These are phyloP conservation scores for Pochonia chlamydosporia DNA, from an alignment of 2,329 filamentous ascomycete genomes.

Conservation along the genomic window DNA sequence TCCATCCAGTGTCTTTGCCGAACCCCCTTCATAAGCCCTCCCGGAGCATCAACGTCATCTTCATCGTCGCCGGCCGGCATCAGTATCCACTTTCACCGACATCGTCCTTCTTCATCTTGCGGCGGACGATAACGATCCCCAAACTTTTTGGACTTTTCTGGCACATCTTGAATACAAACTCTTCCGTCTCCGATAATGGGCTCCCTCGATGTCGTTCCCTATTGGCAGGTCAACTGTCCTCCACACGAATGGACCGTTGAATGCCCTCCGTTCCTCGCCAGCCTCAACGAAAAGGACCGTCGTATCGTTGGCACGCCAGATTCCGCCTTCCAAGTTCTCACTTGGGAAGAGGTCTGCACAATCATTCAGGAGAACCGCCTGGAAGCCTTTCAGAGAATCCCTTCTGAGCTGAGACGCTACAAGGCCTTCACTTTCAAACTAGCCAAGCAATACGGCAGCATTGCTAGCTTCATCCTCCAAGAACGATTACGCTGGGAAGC, in stretches of 20 bases:
- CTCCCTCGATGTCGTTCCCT: constrained; percentile 40
- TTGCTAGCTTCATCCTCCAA: constrained; percentile 69
- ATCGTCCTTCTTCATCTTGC: neutral
- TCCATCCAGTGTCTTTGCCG: too few relatives aligned
- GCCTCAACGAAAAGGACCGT: constrained; percentile 61
- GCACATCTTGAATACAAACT: neutral
- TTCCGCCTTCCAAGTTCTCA: constrained; percentile 51
- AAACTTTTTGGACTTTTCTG: too few relatives aligned
- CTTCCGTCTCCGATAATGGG: constrained; percentile 26
- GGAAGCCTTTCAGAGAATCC: constrained; percentile 69
- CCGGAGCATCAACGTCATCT: neutral
- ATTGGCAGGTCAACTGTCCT: constrained; percentile 81
- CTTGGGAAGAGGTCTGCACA: constrained; percentile 64
- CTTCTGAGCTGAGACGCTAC: constrained; percentile 74
- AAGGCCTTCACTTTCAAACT: constrained; percentile 62
- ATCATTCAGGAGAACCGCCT: constrained; percentile 63
- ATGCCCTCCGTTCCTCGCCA: constrained; percentile 66
- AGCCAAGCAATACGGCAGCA: constrained; percentile 62
- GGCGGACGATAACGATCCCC: too few relatives aligned
- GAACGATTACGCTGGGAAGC: constrained; percentile 64
- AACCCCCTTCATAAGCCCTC: too few relatives aligned
- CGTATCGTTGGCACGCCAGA: constrained; percentile 67
- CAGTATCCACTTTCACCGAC: neutral
- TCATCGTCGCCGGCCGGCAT: neutral
- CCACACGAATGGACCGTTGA: constrained; percentile 51